phyloP scores from a whole-genome alignment of 176 grass and related monocot species.

The Thinopyrum elongatum region DNA sequence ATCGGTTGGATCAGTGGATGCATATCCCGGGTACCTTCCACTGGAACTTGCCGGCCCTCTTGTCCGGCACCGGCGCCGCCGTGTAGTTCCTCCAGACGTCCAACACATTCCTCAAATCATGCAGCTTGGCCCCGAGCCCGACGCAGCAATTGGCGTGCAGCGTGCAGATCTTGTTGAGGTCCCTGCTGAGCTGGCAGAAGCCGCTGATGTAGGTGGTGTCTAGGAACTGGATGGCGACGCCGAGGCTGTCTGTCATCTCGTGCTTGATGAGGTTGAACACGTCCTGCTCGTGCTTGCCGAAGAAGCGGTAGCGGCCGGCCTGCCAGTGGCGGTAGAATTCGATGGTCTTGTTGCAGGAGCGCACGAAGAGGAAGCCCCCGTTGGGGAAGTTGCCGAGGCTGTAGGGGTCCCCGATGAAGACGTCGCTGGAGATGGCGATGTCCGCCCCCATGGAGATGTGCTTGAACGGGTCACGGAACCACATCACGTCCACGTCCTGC shows the following conservation, averaged over 20 bases:
- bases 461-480: slow-evolving; percentile 88
- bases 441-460: slow-evolving; percentile 71
- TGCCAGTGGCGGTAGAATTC: slow-evolving; percentile 85
- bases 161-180: slow-evolving; percentile 87
- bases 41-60: slow-evolving; percentile 48
- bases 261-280: slow-evolving; percentile 89
- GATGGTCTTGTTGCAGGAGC: slow-evolving; percentile 56
- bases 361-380: slow-evolving; percentile 86
- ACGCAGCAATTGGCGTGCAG: slow-evolving; percentile 91
- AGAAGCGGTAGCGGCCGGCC: slow-evolving; percentile 38
- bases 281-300: slow-evolving; percentile 82
- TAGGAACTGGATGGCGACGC: slow-evolving; percentile 76
- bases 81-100: slow-evolving; percentile 80
- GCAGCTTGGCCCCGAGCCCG: slow-evolving; percentile 58
- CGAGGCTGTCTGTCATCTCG: slow-evolving; percentile 37
- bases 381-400: slow-evolving; percentile 79
- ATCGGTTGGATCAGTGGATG: slow-evolving; percentile 46
- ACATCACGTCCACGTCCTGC: slow-evolving; percentile 92
- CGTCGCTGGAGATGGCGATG: slow-evolving; percentile 79
- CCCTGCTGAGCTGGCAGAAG: slow-evolving; percentile 78
- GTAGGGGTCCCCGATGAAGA: slow-evolving; percentile 66
- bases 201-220: slow-evolving; percentile 69
- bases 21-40: slow-evolving; percentile 77
- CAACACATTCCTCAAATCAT: slow-evolving; percentile 55
- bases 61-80: slow-evolving; percentile 36